Conservation (phyloP, 164 flowering plant genomes). For the Hamamelis virginiana region DNA sequence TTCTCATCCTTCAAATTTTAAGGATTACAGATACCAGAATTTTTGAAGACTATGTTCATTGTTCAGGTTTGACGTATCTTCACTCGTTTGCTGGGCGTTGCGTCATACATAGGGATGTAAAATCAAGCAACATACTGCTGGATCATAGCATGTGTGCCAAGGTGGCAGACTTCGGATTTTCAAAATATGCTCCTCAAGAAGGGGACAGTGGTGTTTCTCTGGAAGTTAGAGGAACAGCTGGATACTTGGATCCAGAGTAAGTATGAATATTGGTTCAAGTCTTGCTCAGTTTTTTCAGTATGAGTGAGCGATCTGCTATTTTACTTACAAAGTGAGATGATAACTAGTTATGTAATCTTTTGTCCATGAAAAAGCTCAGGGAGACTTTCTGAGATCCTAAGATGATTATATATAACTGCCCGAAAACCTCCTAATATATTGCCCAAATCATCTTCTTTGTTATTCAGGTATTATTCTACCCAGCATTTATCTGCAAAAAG, state of each 20-base stretch:
- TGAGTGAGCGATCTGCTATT: not conserved
- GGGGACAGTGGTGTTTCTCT: slow-evolving; percentile 71
- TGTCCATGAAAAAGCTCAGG: too few species aligned
- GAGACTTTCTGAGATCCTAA: too few species aligned
- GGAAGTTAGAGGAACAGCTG: slow-evolving; percentile 88
- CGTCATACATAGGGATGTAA: slow-evolving; percentile 76
- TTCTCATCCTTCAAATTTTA: too few species aligned
- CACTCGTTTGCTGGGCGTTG: slow-evolving; percentile 68
- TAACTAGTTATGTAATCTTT: too few species aligned
- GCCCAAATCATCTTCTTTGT: slow-evolving; percentile 2
- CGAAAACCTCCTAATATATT: not conserved
- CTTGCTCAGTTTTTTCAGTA: not conserved
- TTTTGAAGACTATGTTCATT: slow-evolving; percentile 7
- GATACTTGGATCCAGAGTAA: slow-evolving; percentile 86
- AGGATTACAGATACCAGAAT: not conserved
- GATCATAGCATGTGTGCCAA: slow-evolving; percentile 83
- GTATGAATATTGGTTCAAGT: slow-evolving; percentile 22
- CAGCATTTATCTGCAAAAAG: slow-evolving; percentile 78
- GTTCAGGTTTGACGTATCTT: slow-evolving; percentile 62
- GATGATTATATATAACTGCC: too few species aligned
- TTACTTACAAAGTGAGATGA: too few species aligned
- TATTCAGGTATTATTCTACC: slow-evolving; percentile 70
- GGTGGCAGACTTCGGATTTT: slow-evolving; percentile 79
- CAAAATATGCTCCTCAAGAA: slow-evolving; percentile 84
- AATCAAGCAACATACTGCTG: slow-evolving; percentile 83